phyloP scores from a whole-genome alignment of 1,284 basidiomycete species.

The Entoloma clypeatum region DNA sequence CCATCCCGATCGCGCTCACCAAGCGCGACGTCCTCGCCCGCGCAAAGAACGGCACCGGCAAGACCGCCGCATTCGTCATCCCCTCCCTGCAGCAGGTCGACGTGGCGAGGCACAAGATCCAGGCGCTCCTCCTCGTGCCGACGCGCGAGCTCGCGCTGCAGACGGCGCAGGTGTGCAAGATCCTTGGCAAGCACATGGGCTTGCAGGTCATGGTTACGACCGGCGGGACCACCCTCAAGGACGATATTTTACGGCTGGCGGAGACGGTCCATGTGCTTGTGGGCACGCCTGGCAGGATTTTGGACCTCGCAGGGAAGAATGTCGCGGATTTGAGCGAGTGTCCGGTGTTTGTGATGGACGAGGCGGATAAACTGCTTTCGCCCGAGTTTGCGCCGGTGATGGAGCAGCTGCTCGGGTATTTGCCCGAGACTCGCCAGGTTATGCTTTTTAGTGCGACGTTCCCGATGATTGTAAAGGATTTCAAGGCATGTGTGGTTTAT shows the following conservation, averaged over 20 bases:
- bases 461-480: conserved; percentile 98
- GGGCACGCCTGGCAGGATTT: conserved; percentile 94
- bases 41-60: conserved; percentile 89
- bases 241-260: conserved; percentile 92
- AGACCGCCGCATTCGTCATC: conserved; percentile 98
- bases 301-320: conserved; percentile 91
- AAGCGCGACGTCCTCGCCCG: conserved; percentile 91
- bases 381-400: conserved; percentile 99
- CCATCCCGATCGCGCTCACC: conserved; percentile 84
- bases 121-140: conserved; percentile 91
- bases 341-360: conserved; percentile 97
- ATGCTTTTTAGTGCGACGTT: conserved; percentile 99
- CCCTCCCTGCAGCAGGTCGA: conserved; percentile 94
- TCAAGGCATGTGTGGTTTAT: conserved; percentile 63
- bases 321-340: conserved; percentile 95
- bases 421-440: conserved; percentile 88
- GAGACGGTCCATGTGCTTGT: conserved; percentile 95
- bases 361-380: conserved; percentile 96
- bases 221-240: conserved; percentile 95
- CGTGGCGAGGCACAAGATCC: conserved; percentile 83
- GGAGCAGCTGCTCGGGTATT: conserved; percentile 88
- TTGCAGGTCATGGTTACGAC: conserved; percentile 99
- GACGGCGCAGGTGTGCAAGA: conserved; percentile 97
- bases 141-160: conserved; percentile 95
- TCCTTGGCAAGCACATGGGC: conserved; percentile 92